Evolutionary conservation across 352 stramenopile species (phyloP).

Genomic region (Elongisporangium prolatum): DNA sequence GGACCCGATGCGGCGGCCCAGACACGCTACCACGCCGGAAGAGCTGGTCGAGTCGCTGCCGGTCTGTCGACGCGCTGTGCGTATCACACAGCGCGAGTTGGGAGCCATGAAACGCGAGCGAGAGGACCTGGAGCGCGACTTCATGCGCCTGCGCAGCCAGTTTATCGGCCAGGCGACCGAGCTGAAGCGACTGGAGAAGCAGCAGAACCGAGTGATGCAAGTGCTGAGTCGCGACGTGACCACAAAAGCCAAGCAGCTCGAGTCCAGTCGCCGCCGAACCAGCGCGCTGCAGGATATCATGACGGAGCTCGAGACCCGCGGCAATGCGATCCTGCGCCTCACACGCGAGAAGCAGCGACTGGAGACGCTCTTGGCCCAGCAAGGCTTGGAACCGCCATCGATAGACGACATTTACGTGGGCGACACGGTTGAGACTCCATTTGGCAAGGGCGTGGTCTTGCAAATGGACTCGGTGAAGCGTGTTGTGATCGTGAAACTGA

Average conservation of each 20-base stretch:
- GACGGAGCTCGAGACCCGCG: constrained; percentile 64
- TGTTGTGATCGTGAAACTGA: constrained; percentile 41
- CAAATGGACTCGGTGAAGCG: constrained; percentile 33
- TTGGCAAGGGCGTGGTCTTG: constrained; percentile 37
- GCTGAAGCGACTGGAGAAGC: constrained; percentile 69
- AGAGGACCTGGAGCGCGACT: constrained; percentile 71
- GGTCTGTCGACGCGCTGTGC: constrained; percentile 55
- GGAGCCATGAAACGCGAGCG: constrained; percentile 61
- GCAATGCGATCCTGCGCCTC: constrained; percentile 42
- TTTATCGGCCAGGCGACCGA: constrained; percentile 59
- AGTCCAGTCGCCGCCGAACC: constrained; percentile 63
- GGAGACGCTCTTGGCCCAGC: constrained; percentile 37
- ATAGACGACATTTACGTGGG: constrained; percentile 61
- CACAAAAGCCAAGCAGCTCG: constrained; percentile 46
- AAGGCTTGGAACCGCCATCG: constrained; percentile 39
- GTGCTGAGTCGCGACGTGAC: constrained; percentile 39
- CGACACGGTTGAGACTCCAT: constrained; percentile 40
- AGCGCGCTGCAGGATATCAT: constrained; percentile 78
- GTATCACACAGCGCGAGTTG: constrained; percentile 71
- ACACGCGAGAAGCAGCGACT: constrained; percentile 64
- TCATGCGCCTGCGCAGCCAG: constrained; percentile 58
- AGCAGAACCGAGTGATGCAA: constrained; percentile 55
- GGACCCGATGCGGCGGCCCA: constrained; percentile 26
- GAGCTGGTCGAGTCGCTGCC: constrained; percentile 73
- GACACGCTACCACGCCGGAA: constrained; percentile 56